Evolutionary conservation across 768 basidiomycete species (phyloP), one percentile per base, ranked within the genome.

Genomic region (Mycena latifolia): DNA sequence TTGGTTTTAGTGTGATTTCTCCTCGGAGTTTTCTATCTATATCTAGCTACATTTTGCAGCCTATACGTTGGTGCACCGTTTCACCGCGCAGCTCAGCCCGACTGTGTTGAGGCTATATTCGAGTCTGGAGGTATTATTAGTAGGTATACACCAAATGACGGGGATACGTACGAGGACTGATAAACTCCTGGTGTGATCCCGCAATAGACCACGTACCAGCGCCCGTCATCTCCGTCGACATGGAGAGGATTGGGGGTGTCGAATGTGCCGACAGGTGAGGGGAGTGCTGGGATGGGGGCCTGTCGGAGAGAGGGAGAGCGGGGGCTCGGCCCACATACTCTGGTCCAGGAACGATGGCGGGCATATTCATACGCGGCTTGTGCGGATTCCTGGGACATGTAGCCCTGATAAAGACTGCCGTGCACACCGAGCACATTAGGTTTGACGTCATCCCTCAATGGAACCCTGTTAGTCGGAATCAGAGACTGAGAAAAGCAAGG

Each of bases 121-220:
- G 5, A 43, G n/a, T 4, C 41, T 43, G 10, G 20, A n/a, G 6
- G 20, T 6, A 20, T 5, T 5, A n/a, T 43, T n/a, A 43, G 20
- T 20, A 20, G 41, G 10, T 5, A 3, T 43, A 20, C 5, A 2
- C 4, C 5, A n/a, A 12, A 6, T 4, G n/a, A 43, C 5, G 18
- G 5, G 5, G 18, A n/a, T 6, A 39, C 53, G 3, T 17, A 54
- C 53, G 2, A 7, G 5, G 53, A 54, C 25, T 25, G 35, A 39
- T 54, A 54, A 1, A 54, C 53, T 2, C 53, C 35, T 4, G 37
- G 53, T 1, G 53, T 39, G 6, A 54, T 27, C 2, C 53, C 53
- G 35, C 24, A 12, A n/a, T 54, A 54, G 2, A 54, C 53, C 6
- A 54, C 35, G 24, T 54, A 54, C 53, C 53, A 52, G 2, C 31